Base-by-base conservation (phyloP, 306 rosid genomes). In the Rosa multiflora region DNA sequence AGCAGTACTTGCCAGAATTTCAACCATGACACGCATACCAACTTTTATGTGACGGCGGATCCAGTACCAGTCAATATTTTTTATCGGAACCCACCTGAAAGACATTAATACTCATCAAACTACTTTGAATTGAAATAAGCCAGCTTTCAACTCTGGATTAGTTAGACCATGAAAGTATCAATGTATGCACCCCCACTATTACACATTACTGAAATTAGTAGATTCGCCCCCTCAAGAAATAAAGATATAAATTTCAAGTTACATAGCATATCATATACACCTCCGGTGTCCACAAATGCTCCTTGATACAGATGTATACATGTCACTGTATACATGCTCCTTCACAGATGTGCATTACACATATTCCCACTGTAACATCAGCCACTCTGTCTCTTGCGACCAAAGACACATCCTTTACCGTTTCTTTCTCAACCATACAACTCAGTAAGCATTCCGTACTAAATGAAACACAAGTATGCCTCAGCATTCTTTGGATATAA, bases 51-150 rank as follows among this genome's bases (percentile, higher is more conserved):
- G 97, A 83, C 91, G 99, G 52, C 99, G 99, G 79, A 95, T 88
- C 99, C 99, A 95, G 85, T n/a, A 95, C 99, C 99, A 95, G 79
- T 95, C 99, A 82, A 92, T 95, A 78, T 82, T 83, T 81, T 92
- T 92, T 80, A 95, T 95, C 52, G 97, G 99, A 76, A 95, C 94
- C 97, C 91, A 94, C 91, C 99, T 94, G 86, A 70, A 86, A 84
- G 76, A 86, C 74, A 84, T 84, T 66, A 83, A 21, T 39, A 78
- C 74, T 49, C 66, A 83, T 78, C 80, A 89, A 69, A 72, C 75
- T 76, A 77, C 21, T 18, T 75, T 8, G 56, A 71, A 80, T 63
- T 51, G 58, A 52, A 8, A 72, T n/a, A 49, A n/a, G 56, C 55
- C 42, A 71, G 75, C 14, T 56, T 44, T n/a, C 39, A 67, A 67